phyloP scores from a whole-genome alignment of 2,329 filamentous ascomycete species.

The Aspergillus sp. region DNA sequence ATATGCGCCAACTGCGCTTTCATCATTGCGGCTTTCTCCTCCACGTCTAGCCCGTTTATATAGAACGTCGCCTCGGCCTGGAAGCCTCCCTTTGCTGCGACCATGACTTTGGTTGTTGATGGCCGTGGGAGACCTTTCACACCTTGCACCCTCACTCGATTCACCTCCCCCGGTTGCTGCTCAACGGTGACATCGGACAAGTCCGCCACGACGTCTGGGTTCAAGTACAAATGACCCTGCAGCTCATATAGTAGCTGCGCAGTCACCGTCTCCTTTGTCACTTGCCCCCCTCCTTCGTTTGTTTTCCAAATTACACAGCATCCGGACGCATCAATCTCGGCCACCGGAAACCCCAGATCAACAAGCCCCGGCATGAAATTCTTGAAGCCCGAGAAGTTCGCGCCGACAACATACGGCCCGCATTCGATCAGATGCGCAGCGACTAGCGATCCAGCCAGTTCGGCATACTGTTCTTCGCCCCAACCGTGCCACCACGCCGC shows the following conservation, averaged over 20 bases:
- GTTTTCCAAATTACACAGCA: conserved; percentile 20
- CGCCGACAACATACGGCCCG: conserved; percentile 24
- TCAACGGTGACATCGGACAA: conserved; percentile 28
- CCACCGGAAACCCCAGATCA: conserved; percentile 29
- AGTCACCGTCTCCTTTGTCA: conserved; percentile 41
- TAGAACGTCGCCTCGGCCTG: conserved; percentile 43
- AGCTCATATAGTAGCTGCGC: conserved; percentile 49
- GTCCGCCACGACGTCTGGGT: conserved; percentile 49
- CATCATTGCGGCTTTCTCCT: conserved; percentile 37
- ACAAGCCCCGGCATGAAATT: conserved; percentile 6
- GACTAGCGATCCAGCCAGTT: conserved; percentile 28
- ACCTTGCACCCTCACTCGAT: conserved; percentile 31
- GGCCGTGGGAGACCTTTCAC: conserved; percentile 44
- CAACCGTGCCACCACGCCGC: conserved; percentile 35
- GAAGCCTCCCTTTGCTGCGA: conserved; percentile 41
- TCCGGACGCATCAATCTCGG: conserved; percentile 18
- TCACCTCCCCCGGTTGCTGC: conserved; percentile 35
- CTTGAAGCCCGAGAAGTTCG: conserved; percentile 29
- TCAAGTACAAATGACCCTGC: conserved; percentile 49
- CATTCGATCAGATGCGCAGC: conserved; percentile 32
- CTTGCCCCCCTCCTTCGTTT: conserved; percentile 19
- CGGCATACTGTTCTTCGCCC: conserved; percentile 24
- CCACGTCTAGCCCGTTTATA: conserved; percentile 39
- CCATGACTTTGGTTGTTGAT: conserved; percentile 45
- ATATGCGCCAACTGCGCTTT: conserved; percentile 38